These are phyloP conservation scores for Dicorynia guianensis DNA, from an alignment of 306 rosid species.

Conservation along the genomic window DNA sequence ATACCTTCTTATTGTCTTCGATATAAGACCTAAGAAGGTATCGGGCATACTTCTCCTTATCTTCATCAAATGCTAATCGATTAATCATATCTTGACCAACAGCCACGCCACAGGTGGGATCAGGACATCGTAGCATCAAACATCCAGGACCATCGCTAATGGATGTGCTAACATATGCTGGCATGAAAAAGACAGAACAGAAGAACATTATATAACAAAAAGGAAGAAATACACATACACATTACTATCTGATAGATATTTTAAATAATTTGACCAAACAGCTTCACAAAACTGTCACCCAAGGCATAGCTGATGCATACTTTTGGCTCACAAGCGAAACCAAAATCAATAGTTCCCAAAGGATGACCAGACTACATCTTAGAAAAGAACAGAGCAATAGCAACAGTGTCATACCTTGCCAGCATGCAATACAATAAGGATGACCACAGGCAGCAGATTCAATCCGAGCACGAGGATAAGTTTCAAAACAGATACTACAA, in stretches of 20 bases:
- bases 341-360: slow-evolving; percentile 35
- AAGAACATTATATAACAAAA: slow-evolving; percentile 16
- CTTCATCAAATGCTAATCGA: slow-evolving; percentile 62
- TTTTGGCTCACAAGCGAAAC: slow-evolving; percentile 5
- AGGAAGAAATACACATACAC: neutral
- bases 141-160: slow-evolving; percentile 96
- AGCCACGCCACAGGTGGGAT: slow-evolving; percentile 85
- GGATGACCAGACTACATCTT: slow-evolving; percentile 1
- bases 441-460: slow-evolving; percentile 78
- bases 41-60: slow-evolving; percentile 72
- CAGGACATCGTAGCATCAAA: slow-evolving; percentile 90
- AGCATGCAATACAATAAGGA: slow-evolving; percentile 75
- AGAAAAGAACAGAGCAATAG: slow-evolving; percentile 30
- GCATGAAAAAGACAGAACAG: slow-evolving; percentile 20
- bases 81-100: slow-evolving; percentile 85
- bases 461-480: slow-evolving; percentile 51
- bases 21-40: slow-evolving; percentile 87
- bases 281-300: slow-evolving; percentile 3
- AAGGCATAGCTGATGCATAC: slow-evolving; percentile 4
- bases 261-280: neutral
- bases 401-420: slow-evolving; percentile 56
- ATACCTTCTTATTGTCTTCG: slow-evolving; percentile 92
- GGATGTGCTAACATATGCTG: slow-evolving; percentile 80
- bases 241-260: neutral
- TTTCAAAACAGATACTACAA: slow-evolving; percentile 84